Conservation (phyloP, 2,329 filamentous ascomycete genomes). For the Zymoseptoria passerinii region DNA sequence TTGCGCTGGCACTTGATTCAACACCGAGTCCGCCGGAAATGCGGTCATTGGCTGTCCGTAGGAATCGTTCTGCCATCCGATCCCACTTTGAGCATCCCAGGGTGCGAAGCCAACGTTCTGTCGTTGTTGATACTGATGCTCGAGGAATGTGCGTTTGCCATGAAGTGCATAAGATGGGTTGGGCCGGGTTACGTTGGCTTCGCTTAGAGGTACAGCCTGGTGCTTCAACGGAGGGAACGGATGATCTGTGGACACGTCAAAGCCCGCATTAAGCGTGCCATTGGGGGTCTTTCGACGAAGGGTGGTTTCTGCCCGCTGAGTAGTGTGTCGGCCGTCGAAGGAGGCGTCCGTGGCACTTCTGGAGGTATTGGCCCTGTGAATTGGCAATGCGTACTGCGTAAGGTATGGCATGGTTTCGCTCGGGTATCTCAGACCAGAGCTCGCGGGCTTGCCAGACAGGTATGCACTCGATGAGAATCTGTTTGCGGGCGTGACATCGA, state of each 20-base stretch:
- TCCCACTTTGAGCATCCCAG: constrained; percentile 8
- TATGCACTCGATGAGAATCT: constrained; percentile 8
- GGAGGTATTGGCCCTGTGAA: constrained; percentile 17
- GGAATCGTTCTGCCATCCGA: constrained; percentile 7
- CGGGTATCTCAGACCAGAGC: constrained; percentile 5
- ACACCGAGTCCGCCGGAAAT: constrained; percentile 49
- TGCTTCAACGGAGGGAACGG: constrained; percentile 56
- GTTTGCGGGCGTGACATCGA: constrained; percentile 19
- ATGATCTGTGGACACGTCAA: constrained; percentile 60
- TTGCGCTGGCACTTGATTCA: constrained; percentile 48
- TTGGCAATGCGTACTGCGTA: constrained; percentile 25
- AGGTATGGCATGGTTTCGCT: constrained; percentile 22
- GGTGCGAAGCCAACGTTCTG: constrained; percentile 13
- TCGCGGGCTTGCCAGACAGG: constrained; percentile 6
- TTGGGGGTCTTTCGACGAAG: constrained; percentile 86
- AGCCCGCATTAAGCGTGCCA: constrained; percentile 85
- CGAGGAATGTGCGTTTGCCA: constrained; percentile 23
- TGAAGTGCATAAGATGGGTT: constrained; percentile 27
- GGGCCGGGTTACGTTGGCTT: constrained; percentile 19
- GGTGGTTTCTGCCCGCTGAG: constrained; percentile 55
- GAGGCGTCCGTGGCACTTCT: constrained; percentile 10
- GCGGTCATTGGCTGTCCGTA: constrained; percentile 15
- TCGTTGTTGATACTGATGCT: constrained; percentile 26
- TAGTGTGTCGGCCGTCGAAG: constrained; percentile 21
- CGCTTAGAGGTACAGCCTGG: constrained; percentile 60